Conservation (phyloP, 2,329 filamentous ascomycete genomes). For the Cytospora schulzeri region DNA sequence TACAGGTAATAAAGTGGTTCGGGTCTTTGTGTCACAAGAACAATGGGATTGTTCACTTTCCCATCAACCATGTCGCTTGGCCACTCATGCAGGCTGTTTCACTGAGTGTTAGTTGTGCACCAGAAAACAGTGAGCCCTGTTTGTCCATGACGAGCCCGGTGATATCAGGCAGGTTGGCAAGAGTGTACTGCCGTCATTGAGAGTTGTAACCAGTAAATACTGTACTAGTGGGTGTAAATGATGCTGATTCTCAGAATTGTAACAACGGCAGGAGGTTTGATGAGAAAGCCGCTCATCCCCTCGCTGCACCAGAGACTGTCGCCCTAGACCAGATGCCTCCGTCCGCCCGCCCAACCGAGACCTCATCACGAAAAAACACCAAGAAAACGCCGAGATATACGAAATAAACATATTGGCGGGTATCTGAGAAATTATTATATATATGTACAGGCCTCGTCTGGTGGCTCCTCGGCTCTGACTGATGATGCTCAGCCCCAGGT, state of each 20-base stretch:
- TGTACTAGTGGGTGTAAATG: too few species aligned
- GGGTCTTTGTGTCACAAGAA: neutral
- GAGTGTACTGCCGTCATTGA: too few species aligned
- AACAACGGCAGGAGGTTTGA: too few species aligned
- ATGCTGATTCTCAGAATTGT: too few species aligned
- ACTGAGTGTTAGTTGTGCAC: neutral
- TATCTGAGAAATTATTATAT: conserved; percentile 29
- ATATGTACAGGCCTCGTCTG: conserved; percentile 20
- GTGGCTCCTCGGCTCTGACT: conserved; percentile 15
- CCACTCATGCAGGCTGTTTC: neutral
- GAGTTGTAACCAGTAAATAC: too few species aligned
- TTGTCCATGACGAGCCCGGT: too few species aligned
- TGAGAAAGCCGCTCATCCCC: too few species aligned
- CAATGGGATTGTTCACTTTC: neutral
- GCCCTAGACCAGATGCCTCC: neutral
- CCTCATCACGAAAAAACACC: neutral
- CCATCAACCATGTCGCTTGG: neutral
- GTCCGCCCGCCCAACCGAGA: neutral
- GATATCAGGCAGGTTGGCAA: too few species aligned
- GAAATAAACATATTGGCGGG: conserved; percentile 21
- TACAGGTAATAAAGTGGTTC: neutral
- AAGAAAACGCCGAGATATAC: neutral
- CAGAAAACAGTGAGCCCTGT: neutral
- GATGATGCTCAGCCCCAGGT: conserved; percentile 18
- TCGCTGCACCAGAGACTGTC: neutral